Evolutionary conservation across 2,329 filamentous ascomycete genomes (phyloP), one percentile per base, ranked within the genome.

Genomic region (Neofusicoccum cordaticola): DNA sequence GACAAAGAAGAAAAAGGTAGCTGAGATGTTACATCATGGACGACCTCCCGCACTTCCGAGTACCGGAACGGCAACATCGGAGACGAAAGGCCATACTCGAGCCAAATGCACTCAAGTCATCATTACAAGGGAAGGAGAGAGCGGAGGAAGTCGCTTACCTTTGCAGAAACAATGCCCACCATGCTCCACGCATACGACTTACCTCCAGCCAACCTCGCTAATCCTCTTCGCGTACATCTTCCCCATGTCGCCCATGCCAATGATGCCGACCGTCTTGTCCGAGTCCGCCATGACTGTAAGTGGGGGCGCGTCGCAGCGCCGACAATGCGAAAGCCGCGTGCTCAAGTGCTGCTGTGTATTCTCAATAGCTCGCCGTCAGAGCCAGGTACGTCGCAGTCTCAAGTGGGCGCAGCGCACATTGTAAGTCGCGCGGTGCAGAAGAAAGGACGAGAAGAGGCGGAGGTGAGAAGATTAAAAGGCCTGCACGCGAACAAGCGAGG

Each of bases 81-180:
- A 79, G 73, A 79, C 82, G 80, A 82, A 84, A 82, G 80, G 83
- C 88, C 87, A 93, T 96, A 85, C 94, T 98, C 94, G 92, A 98
- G 94, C 94, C 94, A 98, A 98, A 98, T 98, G 94, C 94, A 93
- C 94, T 98, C 94, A 94, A 92, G 94, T 98, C 94, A 98, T 98
- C 94, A 96, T 93, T 77, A 78, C 78, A 79, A 72, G 66, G 63
- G 65, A 65, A 67, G 66, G 45, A 39, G 39, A 35, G 13, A 45
- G 66, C 58, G 47, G 47, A 53, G 68, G 63, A 45, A 50, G 61
- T 31, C 66, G 73, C 78, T 74, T 77, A 79, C 76, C 78, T 74
- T 70, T 37, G 52, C 45, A 61, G 67, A 68, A 50, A 8, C 35
- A n/a, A 12, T 42, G 27, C 37, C 53, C 60, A 57, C 48, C 50